Evolutionary conservation across 2,329 filamentous ascomycete species (phyloP).

Genomic region (Tolypocladium nubicola): DNA sequence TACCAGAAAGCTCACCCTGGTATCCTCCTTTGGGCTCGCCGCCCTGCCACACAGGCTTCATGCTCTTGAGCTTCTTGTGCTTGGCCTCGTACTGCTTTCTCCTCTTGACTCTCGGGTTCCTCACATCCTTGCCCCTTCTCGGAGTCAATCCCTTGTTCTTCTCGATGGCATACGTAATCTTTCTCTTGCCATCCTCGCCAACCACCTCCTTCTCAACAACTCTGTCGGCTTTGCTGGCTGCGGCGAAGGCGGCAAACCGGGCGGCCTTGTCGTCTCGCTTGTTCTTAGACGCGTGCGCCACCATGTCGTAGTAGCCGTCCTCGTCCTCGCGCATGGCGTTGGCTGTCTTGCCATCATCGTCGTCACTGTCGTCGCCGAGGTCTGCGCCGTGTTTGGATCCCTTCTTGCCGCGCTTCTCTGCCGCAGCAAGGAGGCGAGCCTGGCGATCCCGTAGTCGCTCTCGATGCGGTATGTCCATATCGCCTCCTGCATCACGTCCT

Average conservation of each 20-base stretch:
- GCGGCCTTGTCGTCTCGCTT: slow-evolving; percentile 64
- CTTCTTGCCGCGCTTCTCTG: slow-evolving; percentile 69
- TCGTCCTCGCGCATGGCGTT: slow-evolving; percentile 46
- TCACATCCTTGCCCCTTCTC: slow-evolving; percentile 82
- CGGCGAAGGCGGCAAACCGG: slow-evolving; percentile 42
- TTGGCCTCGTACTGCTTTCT: slow-evolving; percentile 91
- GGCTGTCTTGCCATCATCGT: slow-evolving; percentile 48
- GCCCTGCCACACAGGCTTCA: slow-evolving; percentile 77
- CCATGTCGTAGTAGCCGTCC: slow-evolving; percentile 82
- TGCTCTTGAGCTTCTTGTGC: slow-evolving; percentile 90
- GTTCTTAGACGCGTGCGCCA: slow-evolving; percentile 56
- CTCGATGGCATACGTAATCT: slow-evolving; percentile 86
- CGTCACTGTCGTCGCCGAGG: slow-evolving; percentile 58
- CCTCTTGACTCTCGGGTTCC: slow-evolving; percentile 97
- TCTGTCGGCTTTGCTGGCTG: slow-evolving; percentile 53
- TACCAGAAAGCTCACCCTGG: slow-evolving; percentile 84
- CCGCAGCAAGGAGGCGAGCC: slow-evolving; percentile 77
- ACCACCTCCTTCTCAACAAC: slow-evolving; percentile 57
- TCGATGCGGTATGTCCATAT: slow-evolving; percentile 75
- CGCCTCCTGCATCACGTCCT: slow-evolving; percentile 65
- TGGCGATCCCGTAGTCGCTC: slow-evolving; percentile 82
- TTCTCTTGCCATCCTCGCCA: slow-evolving; percentile 77
- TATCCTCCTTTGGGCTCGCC: slow-evolving; percentile 79
- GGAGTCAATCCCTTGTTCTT: slow-evolving; percentile 96
- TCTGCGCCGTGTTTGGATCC: slow-evolving; percentile 52